Conservation (phyloP, 345 rosid genomes). For the Ricinus communis region DNA sequence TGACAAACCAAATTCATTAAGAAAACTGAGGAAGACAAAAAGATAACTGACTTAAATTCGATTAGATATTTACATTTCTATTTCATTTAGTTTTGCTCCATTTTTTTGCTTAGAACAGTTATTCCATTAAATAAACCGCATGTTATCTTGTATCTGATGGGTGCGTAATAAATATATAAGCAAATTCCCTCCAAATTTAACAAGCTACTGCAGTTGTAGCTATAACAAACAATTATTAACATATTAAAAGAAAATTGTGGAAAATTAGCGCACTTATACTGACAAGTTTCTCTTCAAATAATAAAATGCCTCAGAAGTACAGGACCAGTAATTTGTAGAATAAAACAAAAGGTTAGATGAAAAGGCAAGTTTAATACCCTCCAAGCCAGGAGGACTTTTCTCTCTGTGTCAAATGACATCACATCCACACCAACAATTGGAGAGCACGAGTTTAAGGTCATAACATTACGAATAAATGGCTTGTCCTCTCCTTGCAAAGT, state of each 20-base stretch:
- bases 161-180: neutral
- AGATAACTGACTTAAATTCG: neutral
- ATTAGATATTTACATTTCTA: neutral
- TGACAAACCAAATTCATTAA: neutral
- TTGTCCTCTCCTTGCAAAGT: conserved; percentile 89
- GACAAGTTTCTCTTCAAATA: neutral
- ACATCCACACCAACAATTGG: conserved; percentile 93
- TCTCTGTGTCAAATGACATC: conserved; percentile 87
- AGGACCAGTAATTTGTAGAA: too few species aligned
- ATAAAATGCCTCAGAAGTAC: neutral
- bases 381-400: conserved; percentile 94
- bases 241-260: neutral
- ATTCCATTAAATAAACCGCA: neutral
- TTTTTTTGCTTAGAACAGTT: neutral
- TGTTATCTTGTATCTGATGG: neutral
- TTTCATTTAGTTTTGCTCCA: neutral
- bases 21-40: neutral
- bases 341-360: conserved; percentile 5
- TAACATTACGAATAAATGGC: conserved; percentile 87
- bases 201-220: neutral
- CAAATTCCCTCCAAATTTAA: neutral
- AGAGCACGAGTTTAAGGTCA: conserved; percentile 93
- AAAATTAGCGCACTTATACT: neutral
- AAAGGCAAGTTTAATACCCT: conserved; percentile 54
- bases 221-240: neutral